Evolutionary conservation across 139 green algal species (phyloP), one percentile per base, ranked within the genome.

Genomic region (Tetraselmis chui): DNA sequence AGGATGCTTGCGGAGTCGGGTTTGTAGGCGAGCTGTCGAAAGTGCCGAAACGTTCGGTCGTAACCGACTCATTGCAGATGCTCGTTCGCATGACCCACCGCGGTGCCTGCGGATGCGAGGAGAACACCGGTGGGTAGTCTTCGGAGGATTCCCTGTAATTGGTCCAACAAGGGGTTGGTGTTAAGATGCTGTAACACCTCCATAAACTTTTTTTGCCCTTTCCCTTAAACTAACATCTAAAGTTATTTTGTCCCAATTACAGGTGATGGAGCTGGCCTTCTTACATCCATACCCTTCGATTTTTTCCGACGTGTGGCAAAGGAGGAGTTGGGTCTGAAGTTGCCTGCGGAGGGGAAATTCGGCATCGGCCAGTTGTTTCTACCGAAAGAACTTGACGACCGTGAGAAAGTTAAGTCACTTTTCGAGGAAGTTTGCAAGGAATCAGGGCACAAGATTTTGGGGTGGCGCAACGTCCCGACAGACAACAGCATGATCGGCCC

Each of bases 211-310:
- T n/a, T n/a, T n/a, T n/a, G n/a, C n/a, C n/a, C n/a, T n/a, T n/a
- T n/a, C n/a, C n/a, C n/a, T n/a, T n/a, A n/a, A n/a, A n/a, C n/a
- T n/a, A n/a, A n/a, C n/a, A n/a, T n/a, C n/a, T n/a, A n/a, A n/a
- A n/a, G n/a, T 76, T 0, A 28, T 81, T 27, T 26, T 84, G 84
- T 79, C 67, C 28, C 0, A 59, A 75, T 1, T 30, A 32, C 86
- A 94, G 92, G 95, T 30, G 95, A 99, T 80, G 96, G 96, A 31
- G 96, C 96, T 0, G 96, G 96, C 31, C 97, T 98, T 83, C 86
- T 99, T 75, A 86, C 93, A 27, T 90, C 90, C 58, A 95, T 99
- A 76, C 96, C 96, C 1, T 93, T 98, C 81, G 81, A 86, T 2
- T 99, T 98, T 83, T 89, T 99, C 31, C 77, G 75, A 0, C 77